phyloP scores from a whole-genome alignment of 2,329 filamentous ascomycete genomes.

The Aspergillus flavus region DNA sequence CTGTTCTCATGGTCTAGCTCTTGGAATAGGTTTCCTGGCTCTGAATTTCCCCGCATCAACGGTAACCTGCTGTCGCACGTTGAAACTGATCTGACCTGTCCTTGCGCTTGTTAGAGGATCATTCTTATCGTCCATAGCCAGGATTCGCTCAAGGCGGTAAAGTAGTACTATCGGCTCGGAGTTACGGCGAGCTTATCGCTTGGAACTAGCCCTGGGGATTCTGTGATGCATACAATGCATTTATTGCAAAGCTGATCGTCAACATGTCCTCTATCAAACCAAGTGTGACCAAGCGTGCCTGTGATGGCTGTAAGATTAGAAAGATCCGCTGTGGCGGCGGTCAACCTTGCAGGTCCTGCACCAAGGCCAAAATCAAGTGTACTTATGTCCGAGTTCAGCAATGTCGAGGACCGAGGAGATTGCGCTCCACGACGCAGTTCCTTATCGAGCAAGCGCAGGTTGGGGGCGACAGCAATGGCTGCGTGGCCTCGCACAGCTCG shows the following conservation, averaged over 20 bases:
- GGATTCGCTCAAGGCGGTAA: background rate
- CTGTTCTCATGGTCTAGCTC: constrained; percentile 5
- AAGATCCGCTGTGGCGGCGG: constrained; percentile 56
- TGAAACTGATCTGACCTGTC: background rate
- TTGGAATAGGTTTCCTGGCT: background rate
- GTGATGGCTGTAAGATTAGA: constrained; percentile 57
- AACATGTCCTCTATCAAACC: constrained; percentile 17
- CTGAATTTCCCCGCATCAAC: background rate
- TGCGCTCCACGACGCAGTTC: constrained; percentile 31
- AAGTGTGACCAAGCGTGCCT: constrained; percentile 44
- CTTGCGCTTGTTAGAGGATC: background rate
- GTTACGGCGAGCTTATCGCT: background rate
- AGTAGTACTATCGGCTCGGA: background rate
- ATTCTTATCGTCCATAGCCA: background rate
- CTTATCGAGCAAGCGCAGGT: constrained; percentile 26
- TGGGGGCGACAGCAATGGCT: background rate
- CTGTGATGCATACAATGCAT: background rate
- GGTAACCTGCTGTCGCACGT: background rate
- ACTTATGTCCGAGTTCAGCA: constrained; percentile 53
- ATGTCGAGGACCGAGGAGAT: constrained; percentile 50
- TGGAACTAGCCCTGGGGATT: background rate
- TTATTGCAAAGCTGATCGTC: background rate
- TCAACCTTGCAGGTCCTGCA: constrained; percentile 52
- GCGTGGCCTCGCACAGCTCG: background rate
- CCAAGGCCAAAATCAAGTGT: constrained; percentile 50